phyloP scores from a whole-genome alignment of 371 early-diverging fungal species.

The Apophysomyces elegans region DNA sequence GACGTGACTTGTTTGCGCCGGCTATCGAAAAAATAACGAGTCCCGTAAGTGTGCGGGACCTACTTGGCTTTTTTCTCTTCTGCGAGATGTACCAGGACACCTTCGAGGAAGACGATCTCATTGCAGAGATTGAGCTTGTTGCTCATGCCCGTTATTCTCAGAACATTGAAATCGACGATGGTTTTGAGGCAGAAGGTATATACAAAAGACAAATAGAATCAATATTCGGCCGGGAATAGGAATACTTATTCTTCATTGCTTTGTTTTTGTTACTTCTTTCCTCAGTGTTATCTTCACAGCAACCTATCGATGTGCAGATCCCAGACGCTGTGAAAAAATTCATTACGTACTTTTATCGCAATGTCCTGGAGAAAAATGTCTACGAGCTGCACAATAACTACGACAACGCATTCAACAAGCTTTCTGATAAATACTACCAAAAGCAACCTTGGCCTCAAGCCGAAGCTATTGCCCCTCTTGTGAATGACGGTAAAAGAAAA shows the following conservation, averaged over 20 bases:
- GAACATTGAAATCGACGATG: slow-evolving; percentile 62
- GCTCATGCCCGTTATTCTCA: slow-evolving; percentile 52
- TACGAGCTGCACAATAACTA: slow-evolving; percentile 84
- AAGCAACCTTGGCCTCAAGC: slow-evolving; percentile 91
- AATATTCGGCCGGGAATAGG: too few species aligned
- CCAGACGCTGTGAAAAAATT: slow-evolving; percentile 83
- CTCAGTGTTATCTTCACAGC: slow-evolving; percentile 16
- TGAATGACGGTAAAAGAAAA: slow-evolving; percentile 71
- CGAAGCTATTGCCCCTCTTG: slow-evolving; percentile 75
- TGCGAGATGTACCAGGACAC: slow-evolving; percentile 65
- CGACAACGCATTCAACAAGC: slow-evolving; percentile 85
- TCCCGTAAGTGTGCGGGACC: too few species aligned
- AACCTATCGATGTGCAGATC: slow-evolving; percentile 58
- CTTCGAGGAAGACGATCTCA: slow-evolving; percentile 81
- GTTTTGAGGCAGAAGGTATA: slow-evolving; percentile 51
- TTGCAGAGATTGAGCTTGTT: slow-evolving; percentile 84
- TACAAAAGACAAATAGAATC: background rate
- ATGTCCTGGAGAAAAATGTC: slow-evolving; percentile 73
- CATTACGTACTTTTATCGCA: slow-evolving; percentile 75
- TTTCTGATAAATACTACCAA: slow-evolving; percentile 88
- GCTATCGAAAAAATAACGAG: too few species aligned
- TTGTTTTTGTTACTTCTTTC: too few species aligned
- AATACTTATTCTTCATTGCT: too few species aligned
- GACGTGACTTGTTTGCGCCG: too few species aligned
- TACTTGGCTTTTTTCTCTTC: too few species aligned